These are phyloP conservation scores for Athelia psychrophila DNA, from an alignment of 1,284 basidiomycete species.

Conservation along the genomic window DNA sequence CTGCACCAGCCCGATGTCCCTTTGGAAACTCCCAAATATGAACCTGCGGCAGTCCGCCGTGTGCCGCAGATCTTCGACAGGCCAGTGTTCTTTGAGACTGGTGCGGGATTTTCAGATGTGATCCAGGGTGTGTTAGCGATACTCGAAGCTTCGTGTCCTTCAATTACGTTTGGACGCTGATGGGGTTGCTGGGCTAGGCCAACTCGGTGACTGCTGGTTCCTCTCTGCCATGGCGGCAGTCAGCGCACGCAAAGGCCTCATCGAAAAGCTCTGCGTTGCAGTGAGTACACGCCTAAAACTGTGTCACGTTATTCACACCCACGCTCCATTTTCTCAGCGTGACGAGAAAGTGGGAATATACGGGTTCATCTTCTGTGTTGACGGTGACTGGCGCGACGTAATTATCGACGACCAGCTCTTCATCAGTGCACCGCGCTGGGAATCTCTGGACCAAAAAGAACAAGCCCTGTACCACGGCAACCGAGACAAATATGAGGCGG, in stretches of 20 bases:
- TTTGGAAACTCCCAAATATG: too few species aligned
- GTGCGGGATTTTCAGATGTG: slow-evolving; percentile 36
- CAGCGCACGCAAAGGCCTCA: slow-evolving; percentile 33
- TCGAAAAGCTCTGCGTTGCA: slow-evolving; percentile 50
- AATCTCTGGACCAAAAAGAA: not conserved
- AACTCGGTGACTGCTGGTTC: slow-evolving; percentile 45
- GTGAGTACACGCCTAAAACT: too few species aligned
- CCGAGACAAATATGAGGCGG: not conserved
- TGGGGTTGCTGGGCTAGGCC: not conserved
- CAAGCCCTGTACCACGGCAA: not conserved
- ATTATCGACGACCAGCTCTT: not conserved
- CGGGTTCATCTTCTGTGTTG: slow-evolving; percentile 52
- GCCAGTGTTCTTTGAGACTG: slow-evolving; percentile 41
- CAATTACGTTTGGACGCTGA: not conserved
- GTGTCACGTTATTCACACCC: too few species aligned
- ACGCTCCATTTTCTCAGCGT: slow-evolving; percentile 29
- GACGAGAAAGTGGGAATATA: slow-evolving; percentile 55
- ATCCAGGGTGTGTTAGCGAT: slow-evolving; percentile 37
- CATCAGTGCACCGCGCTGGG: not conserved
- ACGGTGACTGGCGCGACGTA: slow-evolving; percentile 27
- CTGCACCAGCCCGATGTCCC: slow-evolving; percentile 18
- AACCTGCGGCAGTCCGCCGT: slow-evolving; percentile 39
- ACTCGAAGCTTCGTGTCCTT: too few species aligned
- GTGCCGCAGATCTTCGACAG: slow-evolving; percentile 43
- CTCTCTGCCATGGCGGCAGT: slow-evolving; percentile 44